Evolutionary conservation across 2,329 filamentous ascomycete species (phyloP).

Genomic region (Fusarium hostae): DNA sequence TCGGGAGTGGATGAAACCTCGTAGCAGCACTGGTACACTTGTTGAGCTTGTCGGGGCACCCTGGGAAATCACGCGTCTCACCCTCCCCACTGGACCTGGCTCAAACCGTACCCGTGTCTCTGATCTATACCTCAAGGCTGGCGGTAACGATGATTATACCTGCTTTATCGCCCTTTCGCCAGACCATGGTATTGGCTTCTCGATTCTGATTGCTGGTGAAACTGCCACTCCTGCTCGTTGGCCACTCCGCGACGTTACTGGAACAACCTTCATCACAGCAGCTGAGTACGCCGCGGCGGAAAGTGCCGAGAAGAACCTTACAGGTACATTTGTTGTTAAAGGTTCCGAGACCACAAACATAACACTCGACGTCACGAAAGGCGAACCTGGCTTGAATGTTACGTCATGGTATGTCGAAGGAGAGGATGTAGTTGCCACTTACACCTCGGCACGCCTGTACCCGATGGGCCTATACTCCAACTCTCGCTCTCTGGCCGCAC

Average conservation of each 20-base stretch:
- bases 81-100: constrained; percentile 37
- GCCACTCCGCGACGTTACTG: constrained; percentile 28
- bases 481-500: background rate
- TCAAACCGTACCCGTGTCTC: constrained; percentile 31
- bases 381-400: constrained; percentile 17
- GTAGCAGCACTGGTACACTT: constrained; percentile 29
- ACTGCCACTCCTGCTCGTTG: constrained; percentile 30
- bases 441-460: background rate
- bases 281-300: constrained; percentile 35
- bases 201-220: constrained; percentile 42
- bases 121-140: constrained; percentile 32
- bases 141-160: constrained; percentile 24
- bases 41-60: constrained; percentile 34
- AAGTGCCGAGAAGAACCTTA: constrained; percentile 28
- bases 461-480: background rate
- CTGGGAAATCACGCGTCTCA: constrained; percentile 38
- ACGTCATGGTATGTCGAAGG: constrained; percentile 4
- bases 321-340: constrained; percentile 29
- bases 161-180: constrained; percentile 21
- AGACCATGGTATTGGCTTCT: constrained; percentile 39
- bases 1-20: constrained; percentile 37
- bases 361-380: constrained; percentile 27
- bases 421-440: background rate
- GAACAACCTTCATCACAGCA: constrained; percentile 33
- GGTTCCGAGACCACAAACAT: constrained; percentile 22